A percentile compares a stretch with the other conserved stretches of the same genome.
Evolutionary conservation across 202 grass and related monocot species (phyloP).

Genomic region (Schoenoplectus triqueter): DNA sequence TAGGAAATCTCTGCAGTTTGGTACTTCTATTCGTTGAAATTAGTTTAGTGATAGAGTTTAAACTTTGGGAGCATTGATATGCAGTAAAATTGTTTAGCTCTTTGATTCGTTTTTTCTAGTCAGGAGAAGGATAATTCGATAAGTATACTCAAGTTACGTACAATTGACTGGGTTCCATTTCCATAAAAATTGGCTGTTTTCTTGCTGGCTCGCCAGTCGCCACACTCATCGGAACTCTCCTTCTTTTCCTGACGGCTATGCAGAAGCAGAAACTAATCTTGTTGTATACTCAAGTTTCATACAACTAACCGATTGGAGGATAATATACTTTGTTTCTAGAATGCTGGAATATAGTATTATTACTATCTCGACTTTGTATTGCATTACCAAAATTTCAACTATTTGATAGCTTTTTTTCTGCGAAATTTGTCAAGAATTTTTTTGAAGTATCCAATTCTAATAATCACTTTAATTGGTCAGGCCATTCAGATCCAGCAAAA

Average conservation of each 20-base stretch:
- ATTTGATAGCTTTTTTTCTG: not conserved
- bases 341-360: too few relatives aligned
- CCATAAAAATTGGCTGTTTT: too few relatives aligned
- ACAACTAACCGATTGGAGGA: too few relatives aligned
- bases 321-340: too few relatives aligned
- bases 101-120: not conserved
- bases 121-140: not conserved
- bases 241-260: too few relatives aligned
- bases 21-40: too few relatives aligned
- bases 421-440: not conserved
- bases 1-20: not conserved
- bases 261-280: too few relatives aligned
- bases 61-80: not conserved
- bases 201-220: too few relatives aligned
- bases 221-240: too few relatives aligned
- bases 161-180: slow-evolving; percentile 24
- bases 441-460: not conserved
- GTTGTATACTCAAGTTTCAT: too few relatives aligned
- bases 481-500: slow-evolving; percentile 86
- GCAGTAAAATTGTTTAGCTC: not conserved
- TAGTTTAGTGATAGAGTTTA: not conserved
- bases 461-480: slow-evolving; percentile 43
- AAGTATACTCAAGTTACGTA: not conserved
- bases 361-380: not conserved
- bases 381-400: not conserved